Conservation (phyloP, 495 filamentous ascomycete genomes). For the Penicillium fimorum region DNA sequence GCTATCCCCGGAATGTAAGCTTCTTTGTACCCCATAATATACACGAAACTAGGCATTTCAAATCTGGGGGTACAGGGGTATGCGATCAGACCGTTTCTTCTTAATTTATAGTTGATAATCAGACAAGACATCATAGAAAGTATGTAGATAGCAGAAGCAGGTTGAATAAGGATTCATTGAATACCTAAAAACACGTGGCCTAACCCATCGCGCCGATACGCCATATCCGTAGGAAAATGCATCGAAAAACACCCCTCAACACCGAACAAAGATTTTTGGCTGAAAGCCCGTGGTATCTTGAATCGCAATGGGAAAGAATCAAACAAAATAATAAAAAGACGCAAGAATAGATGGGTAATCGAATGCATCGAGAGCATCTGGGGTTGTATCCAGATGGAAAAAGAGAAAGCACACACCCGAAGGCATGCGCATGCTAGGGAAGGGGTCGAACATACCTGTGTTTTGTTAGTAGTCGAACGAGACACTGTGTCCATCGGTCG, state of each 20-base stretch:
- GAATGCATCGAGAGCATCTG: neutral
- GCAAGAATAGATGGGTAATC: neutral
- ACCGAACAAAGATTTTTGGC: constrained; percentile 17
- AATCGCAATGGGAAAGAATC: constrained; percentile 5
- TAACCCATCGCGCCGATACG: constrained; percentile 9
- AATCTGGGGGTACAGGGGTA: neutral
- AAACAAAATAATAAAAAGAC: constrained; percentile 3
- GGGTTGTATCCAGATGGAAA: neutral
- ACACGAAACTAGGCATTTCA: neutral
- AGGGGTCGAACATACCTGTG: constrained; percentile 24
- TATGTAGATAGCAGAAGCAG: neutral
- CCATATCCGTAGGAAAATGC: constrained; percentile 13
- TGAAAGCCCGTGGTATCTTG: constrained; percentile 19
- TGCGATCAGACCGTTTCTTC: neutral
- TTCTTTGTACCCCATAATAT: neutral
- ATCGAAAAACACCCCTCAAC: constrained; percentile 12
- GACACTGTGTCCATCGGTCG: constrained; percentile 1
- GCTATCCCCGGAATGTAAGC: neutral
- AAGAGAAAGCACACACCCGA: neutral
- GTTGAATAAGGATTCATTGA: neutral
- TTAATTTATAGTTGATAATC: neutral
- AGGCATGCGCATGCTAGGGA: neutral
- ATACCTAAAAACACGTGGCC: constrained; percentile 7
- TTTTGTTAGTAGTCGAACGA: constrained; percentile 1
- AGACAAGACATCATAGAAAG: neutral